Conservation (phyloP, 805 yeast genomes). For the Ogataea saltuana region DNA sequence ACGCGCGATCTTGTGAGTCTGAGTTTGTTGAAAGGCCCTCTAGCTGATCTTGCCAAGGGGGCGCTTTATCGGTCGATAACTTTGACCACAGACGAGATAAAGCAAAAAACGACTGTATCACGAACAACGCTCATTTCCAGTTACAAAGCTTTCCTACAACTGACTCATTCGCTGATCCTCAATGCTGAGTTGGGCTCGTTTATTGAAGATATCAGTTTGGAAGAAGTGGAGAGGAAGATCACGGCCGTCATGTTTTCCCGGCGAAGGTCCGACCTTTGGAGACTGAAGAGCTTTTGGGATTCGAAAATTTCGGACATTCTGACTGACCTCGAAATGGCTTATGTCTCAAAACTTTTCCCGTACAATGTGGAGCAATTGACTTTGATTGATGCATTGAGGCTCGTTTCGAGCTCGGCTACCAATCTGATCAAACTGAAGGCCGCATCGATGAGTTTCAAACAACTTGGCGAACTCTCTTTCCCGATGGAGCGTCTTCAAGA, state of each 20-base stretch:
- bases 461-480: neutral
- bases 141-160: slow-evolving; percentile 17
- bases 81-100: slow-evolving; percentile 7
- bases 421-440: slow-evolving; percentile 16
- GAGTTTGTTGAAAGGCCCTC: neutral
- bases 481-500: slow-evolving; percentile 3
- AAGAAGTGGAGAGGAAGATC: slow-evolving; percentile 14
- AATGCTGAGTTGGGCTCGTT: slow-evolving; percentile 12
- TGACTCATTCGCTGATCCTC: slow-evolving; percentile 23
- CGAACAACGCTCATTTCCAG: slow-evolving; percentile 9
- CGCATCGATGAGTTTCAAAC: slow-evolving; percentile 7
- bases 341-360: neutral
- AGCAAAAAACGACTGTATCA: neutral
- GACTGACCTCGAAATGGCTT: slow-evolving; percentile 11
- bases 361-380: slow-evolving; percentile 10
- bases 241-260: slow-evolving; percentile 7
- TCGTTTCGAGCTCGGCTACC: slow-evolving; percentile 15
- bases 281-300: slow-evolving; percentile 2
- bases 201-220: slow-evolving; percentile 19
- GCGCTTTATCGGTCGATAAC: slow-evolving; percentile 14
- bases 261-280: neutral
- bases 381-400: slow-evolving; percentile 21
- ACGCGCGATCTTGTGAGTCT: slow-evolving; percentile 11
- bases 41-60: slow-evolving; percentile 1
- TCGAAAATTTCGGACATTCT: slow-evolving; percentile 10